Percentiles rank a stretch among this genome's conserved stretches.
Evolutionary conservation across 2,329 filamentous ascomycete genomes (phyloP).

Genomic region (Xylaria arbuscula): DNA sequence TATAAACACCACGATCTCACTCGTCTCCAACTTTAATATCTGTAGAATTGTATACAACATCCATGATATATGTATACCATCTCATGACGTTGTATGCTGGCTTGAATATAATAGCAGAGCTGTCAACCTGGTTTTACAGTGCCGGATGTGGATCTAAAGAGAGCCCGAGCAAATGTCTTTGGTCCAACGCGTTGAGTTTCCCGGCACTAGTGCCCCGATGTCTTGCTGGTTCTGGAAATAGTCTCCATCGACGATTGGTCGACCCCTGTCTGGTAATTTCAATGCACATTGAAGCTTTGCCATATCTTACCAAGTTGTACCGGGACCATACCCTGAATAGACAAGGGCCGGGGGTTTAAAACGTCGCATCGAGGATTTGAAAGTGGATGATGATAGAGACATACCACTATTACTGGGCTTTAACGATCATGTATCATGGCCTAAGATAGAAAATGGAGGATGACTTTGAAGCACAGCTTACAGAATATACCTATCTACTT

Average conservation of each 20-base stretch:
- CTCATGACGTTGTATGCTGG: too few species aligned
- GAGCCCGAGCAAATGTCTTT: conserved; percentile 10
- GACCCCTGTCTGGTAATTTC: conserved; percentile 47
- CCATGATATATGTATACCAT: too few species aligned
- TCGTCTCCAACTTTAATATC: neutral
- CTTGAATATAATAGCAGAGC: neutral
- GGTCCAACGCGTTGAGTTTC: conserved; percentile 19
- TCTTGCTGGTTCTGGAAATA: conserved; percentile 38
- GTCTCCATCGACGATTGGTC: conserved; percentile 36
- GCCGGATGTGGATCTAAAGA: neutral
- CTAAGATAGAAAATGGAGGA: neutral
- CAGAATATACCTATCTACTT: too few species aligned
- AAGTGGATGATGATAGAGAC: conserved; percentile 12
- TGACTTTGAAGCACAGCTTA: too few species aligned
- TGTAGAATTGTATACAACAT: too few species aligned
- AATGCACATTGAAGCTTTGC: conserved; percentile 44
- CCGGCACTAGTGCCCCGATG: conserved; percentile 2
- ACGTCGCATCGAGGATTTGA: conserved; percentile 18
- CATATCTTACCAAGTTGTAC: conserved; percentile 35
- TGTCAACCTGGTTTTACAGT: conserved; percentile 3
- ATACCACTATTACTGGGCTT: neutral
- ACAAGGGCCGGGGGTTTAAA: conserved; percentile 33
- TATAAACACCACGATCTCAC: neutral
- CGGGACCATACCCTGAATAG: conserved; percentile 26
- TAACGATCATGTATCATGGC: neutral